Evolutionary conservation across 2,329 filamentous ascomycete species (phyloP).

Genomic region (Sphaerulina musiva): DNA sequence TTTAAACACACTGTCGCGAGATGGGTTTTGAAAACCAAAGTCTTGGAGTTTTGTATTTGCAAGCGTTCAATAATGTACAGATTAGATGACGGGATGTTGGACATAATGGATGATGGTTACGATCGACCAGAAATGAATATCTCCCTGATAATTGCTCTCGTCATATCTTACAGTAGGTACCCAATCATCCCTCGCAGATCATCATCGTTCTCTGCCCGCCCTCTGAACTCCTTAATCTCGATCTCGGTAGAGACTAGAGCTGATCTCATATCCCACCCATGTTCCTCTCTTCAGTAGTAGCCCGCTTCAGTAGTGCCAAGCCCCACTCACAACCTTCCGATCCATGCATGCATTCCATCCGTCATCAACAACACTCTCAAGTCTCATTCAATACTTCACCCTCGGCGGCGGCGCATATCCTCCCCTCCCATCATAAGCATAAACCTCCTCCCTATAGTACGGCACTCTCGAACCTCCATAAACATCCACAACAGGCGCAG

Average conservation of each 20-base stretch:
- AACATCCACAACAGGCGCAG: neutral
- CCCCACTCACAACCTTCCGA: neutral
- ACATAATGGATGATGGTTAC: neutral
- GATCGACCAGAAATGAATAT: neutral
- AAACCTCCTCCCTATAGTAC: conserved; percentile 14
- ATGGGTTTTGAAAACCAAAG: neutral
- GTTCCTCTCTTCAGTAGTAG: neutral
- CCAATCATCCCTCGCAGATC: neutral
- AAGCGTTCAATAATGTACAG: conserved; percentile 6
- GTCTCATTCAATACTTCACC: conserved; percentile 11
- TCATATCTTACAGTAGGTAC: neutral
- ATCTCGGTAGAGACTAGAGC: neutral
- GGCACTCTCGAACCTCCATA: conserved; percentile 14
- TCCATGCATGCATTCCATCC: neutral
- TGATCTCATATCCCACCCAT: neutral
- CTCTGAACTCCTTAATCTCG: neutral
- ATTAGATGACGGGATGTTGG: conserved; percentile 2
- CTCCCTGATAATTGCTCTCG: neutral
- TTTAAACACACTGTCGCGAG: neutral
- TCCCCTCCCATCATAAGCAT: conserved; percentile 5
- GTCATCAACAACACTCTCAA: neutral
- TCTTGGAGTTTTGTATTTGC: neutral
- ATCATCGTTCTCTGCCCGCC: neutral
- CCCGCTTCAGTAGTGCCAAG: neutral
- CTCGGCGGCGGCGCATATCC: conserved; percentile 15